phyloP scores from a whole-genome alignment of 2,329 filamentous ascomycete genomes.

The Colletotrichum navitas region DNA sequence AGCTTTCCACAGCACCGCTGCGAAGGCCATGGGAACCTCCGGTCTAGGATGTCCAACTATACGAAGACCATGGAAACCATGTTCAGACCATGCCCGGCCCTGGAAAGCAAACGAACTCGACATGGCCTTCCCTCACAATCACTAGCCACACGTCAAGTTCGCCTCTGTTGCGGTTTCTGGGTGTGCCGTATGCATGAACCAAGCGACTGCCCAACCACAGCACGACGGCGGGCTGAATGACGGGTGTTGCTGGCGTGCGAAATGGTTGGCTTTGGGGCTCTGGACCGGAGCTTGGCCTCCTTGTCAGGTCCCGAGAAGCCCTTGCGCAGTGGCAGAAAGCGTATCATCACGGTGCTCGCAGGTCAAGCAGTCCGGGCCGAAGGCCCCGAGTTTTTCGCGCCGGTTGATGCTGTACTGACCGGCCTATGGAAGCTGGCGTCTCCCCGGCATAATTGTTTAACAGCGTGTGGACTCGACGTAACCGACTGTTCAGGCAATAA shows the following conservation, averaged over 20 bases:
- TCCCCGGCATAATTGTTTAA: no score
- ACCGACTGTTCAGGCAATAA: constrained; percentile 7
- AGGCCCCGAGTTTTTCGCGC: no score
- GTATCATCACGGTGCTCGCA: no score
- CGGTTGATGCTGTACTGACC: no score
- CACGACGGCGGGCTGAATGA: neutral
- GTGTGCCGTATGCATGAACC: neutral
- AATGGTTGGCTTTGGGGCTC: neutral
- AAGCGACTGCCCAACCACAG: neutral
- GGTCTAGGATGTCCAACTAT: neutral
- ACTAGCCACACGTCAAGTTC: constrained; percentile 9
- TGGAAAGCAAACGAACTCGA: neutral
- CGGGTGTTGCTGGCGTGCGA: neutral
- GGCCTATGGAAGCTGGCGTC: no score
- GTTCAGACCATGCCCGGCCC: neutral
- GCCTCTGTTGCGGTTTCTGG: neutral
- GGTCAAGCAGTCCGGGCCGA: neutral
- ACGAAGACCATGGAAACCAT: neutral
- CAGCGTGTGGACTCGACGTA: neutral
- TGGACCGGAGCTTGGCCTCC: neutral
- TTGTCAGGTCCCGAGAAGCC: neutral
- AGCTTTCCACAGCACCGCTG: neutral
- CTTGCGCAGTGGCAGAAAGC: neutral
- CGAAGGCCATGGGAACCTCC: neutral
- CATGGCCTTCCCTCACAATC: neutral